Conservation (phyloP, 192 early-diverging fungal genomes). For the Coemansia umbellata region DNA sequence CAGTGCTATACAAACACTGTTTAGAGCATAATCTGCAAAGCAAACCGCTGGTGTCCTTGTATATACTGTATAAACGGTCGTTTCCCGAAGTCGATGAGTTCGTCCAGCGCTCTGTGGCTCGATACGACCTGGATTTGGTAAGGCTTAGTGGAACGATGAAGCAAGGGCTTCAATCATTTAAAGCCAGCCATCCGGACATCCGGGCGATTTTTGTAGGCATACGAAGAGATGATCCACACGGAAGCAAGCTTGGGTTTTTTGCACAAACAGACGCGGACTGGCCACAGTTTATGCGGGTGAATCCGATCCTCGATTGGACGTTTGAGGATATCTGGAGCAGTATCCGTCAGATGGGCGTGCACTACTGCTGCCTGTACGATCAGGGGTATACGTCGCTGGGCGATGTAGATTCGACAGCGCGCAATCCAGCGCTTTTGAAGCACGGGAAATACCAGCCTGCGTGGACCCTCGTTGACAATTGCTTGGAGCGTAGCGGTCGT, state of each 20-base stretch:
- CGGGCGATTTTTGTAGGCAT: constrained; percentile 83
- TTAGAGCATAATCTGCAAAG: constrained; percentile 2
- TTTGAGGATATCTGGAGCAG: constrained; percentile 84
- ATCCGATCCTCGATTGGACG: constrained; percentile 88
- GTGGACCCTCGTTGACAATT: constrained; percentile 19
- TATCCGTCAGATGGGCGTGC: constrained; percentile 59
- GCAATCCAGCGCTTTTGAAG: constrained; percentile 74
- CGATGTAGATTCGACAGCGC: constrained; percentile 73
- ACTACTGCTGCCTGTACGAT: constrained; percentile 89
- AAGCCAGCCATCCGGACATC: constrained; percentile 51
- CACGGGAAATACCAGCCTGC: constrained; percentile 30
- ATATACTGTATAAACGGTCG: constrained; percentile 70
- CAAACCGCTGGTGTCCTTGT: constrained; percentile 60
- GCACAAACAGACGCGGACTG: constrained; percentile 80
- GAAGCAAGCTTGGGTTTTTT: constrained; percentile 57
- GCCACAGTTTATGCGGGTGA: constrained; percentile 87
- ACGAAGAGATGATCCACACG: constrained; percentile 69
- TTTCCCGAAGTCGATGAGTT: constrained; percentile 88
- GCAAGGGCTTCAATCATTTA: constrained; percentile 68
- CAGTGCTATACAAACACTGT: constrained; percentile 54
- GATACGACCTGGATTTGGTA: constrained; percentile 69
- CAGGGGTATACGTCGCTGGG: constrained; percentile 92
- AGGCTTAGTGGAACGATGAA: constrained; percentile 73
- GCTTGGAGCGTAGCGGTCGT: constrained; percentile 48
- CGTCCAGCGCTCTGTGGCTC: constrained; percentile 65